Conservation (phyloP, 23 red algal species). For the Chondrus crispus region DNA sequence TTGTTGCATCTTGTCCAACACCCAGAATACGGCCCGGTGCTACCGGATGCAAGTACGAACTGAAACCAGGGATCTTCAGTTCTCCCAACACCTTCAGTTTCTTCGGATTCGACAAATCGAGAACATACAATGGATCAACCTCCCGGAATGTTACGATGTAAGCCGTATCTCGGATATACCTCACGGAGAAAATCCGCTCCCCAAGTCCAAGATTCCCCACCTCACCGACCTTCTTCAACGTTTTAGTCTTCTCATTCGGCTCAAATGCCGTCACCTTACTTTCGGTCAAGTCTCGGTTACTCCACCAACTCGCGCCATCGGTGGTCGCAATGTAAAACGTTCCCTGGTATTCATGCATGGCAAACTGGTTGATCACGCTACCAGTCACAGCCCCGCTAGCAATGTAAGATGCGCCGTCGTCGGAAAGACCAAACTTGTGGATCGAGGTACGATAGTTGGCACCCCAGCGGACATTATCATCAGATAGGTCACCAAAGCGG, state of each 20-base stretch:
- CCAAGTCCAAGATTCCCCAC: slow-evolving; percentile 54
- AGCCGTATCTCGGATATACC: slow-evolving; percentile 38
- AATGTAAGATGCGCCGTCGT: slow-evolving; percentile 36
- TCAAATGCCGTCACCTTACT: slow-evolving; percentile 45
- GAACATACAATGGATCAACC: slow-evolving; percentile 60
- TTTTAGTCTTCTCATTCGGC: background rate
- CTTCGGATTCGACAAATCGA: slow-evolving; percentile 34
- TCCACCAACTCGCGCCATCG: slow-evolving; percentile 58
- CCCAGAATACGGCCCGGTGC: slow-evolving; percentile 39
- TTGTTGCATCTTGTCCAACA: slow-evolving; percentile 55
- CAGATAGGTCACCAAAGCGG: background rate
- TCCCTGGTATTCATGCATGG: slow-evolving; percentile 49
- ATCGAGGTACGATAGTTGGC: slow-evolving; percentile 36
- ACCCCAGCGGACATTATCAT: background rate
- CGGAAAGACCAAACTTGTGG: slow-evolving; percentile 42
- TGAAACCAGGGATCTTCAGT: slow-evolving; percentile 63
- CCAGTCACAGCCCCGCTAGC: slow-evolving; percentile 51
- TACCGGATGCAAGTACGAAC: slow-evolving; percentile 52
- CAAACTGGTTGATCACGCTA: slow-evolving; percentile 61
- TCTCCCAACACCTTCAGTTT: slow-evolving; percentile 50
- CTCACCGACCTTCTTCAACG: slow-evolving; percentile 22
- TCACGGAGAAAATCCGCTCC: slow-evolving; percentile 54
- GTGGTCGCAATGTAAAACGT: slow-evolving; percentile 65
- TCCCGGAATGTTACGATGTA: slow-evolving; percentile 66
- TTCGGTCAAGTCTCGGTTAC: slow-evolving; percentile 6